Conservation (phyloP, 805 yeast genomes). For the Kazachstania psychrophila region DNA sequence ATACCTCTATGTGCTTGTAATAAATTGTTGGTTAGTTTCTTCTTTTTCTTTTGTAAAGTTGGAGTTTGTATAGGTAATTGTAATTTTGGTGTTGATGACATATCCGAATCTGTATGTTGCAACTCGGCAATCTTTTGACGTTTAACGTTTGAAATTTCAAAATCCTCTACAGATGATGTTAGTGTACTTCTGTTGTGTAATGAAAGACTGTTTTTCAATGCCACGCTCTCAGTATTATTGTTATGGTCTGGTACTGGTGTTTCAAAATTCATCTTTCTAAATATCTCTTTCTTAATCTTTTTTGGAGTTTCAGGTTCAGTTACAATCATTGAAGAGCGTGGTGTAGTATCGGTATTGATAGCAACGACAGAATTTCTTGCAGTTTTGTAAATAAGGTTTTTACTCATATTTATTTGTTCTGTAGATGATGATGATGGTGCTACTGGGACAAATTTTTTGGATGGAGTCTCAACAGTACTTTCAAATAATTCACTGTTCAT, state of each 20-base stretch:
- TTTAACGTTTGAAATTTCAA: too few relatives aligned
- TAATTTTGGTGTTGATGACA: too few relatives aligned
- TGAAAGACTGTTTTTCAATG: too few relatives aligned
- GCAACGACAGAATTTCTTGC: neutral
- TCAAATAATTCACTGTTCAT: constrained; percentile 16
- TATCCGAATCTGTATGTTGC: too few relatives aligned
- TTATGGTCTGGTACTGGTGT: neutral
- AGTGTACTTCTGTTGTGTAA: too few relatives aligned
- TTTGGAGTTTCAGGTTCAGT: constrained; percentile 3
- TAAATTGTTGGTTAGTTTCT: too few relatives aligned
- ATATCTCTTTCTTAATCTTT: neutral
- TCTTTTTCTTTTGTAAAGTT: neutral
- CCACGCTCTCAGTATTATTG: neutral
- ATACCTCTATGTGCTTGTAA: too few relatives aligned
- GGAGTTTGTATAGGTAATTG: too few relatives aligned
- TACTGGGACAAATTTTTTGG: constrained; percentile 9
- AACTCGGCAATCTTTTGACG: too few relatives aligned
- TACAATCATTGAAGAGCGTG: neutral
- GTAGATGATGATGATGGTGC: constrained; percentile 13
- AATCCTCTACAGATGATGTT: too few relatives aligned
- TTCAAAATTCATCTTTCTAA: neutral
- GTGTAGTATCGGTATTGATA: neutral
- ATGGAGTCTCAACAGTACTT: constrained; percentile 12
- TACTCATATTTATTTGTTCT: constrained; percentile 1
- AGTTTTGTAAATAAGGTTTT: neutral